Percentiles rank a stretch among this genome's conserved stretches.
Evolutionary conservation across 2,329 filamentous ascomycete genomes (phyloP).

Genomic region (Ophiocordyceps sinensis): DNA sequence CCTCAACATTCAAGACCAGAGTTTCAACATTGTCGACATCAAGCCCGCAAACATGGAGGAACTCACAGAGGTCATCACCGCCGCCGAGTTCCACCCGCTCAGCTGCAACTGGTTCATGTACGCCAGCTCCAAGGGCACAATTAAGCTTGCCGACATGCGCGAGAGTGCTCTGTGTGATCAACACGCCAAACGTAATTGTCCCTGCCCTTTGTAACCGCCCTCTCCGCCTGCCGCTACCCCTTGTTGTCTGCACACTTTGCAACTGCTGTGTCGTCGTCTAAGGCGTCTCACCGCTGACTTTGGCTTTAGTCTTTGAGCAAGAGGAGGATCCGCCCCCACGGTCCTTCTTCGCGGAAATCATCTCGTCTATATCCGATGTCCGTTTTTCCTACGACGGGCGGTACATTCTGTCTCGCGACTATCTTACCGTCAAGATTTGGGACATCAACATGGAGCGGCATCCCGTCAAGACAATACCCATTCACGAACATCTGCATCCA

Average conservation of each 20-base stretch:
- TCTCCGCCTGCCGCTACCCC: background rate
- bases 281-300: conserved; percentile 7
- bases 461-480: conserved; percentile 95
- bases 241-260: background rate
- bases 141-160: conserved; percentile 97
- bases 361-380: conserved; percentile 97
- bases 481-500: conserved; percentile 91
- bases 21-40: conserved; percentile 99
- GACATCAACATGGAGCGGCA: conserved; percentile 98
- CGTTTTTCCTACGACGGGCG: conserved; percentile 93
- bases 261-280: background rate
- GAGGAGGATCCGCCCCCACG: conserved; percentile 94
- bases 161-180: conserved; percentile 92
- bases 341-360: conserved; percentile 99
- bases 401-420: conserved; percentile 95
- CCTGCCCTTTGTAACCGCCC: background rate
- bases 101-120: conserved; percentile 99
- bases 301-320: conserved; percentile 76
- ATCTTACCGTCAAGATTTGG: conserved; percentile 98
- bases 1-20: conserved; percentile 96
- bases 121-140: conserved; percentile 95
- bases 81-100: conserved; percentile 89
- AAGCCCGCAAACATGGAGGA: conserved; percentile 99
- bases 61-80: conserved; percentile 95
- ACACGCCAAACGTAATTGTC: conserved; percentile 67